Conservation (phyloP, 2,329 filamentous ascomycete species). For the Cordyceps cateniannulata region DNA sequence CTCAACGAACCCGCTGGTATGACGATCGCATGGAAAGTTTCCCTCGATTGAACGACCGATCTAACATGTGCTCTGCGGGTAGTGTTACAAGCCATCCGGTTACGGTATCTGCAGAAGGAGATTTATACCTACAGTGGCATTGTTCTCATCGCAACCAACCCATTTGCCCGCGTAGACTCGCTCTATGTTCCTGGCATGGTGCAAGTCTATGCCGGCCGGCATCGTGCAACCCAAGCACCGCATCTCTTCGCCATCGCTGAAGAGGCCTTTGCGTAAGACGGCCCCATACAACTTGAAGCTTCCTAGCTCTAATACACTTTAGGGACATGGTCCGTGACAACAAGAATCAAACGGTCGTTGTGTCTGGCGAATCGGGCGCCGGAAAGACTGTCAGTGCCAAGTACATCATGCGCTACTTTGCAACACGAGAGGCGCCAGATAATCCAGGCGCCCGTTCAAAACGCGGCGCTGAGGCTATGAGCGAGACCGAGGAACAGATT, state of each 20-base stretch:
- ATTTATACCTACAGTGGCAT: slow-evolving; percentile 99
- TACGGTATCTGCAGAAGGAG: slow-evolving; percentile 96
- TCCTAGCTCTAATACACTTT: slow-evolving; percentile 29
- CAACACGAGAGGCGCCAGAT: slow-evolving; percentile 89
- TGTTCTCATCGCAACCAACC: slow-evolving; percentile 96
- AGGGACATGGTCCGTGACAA: slow-evolving; percentile 95
- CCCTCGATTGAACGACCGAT: slow-evolving; percentile 4
- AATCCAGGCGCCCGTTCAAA: slow-evolving; percentile 73
- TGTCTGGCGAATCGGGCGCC: slow-evolving; percentile 98
- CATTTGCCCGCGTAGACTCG: slow-evolving; percentile 94
- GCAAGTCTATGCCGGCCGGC: slow-evolving; percentile 97
- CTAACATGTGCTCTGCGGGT: slow-evolving; percentile 21
- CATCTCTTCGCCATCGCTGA: slow-evolving; percentile 98
- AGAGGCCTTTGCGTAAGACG: slow-evolving; percentile 86
- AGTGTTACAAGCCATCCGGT: slow-evolving; percentile 96
- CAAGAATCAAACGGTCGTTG: slow-evolving; percentile 96
- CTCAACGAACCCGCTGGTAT: slow-evolving; percentile 95
- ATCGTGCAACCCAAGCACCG: slow-evolving; percentile 91
- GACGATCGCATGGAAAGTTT: slow-evolving; percentile 16
- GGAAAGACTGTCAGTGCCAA: slow-evolving; percentile 99
- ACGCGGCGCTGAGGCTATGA: slow-evolving; percentile 75
- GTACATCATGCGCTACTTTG: slow-evolving; percentile 99
- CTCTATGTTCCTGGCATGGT: slow-evolving; percentile 99
- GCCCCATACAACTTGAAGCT: background rate
- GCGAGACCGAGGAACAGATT: slow-evolving; percentile 97